A percentile compares a stretch with the other conserved stretches of the same genome.
phyloP scores from a whole-genome alignment of 345 rosid genomes.

The Angophora floribunda region DNA sequence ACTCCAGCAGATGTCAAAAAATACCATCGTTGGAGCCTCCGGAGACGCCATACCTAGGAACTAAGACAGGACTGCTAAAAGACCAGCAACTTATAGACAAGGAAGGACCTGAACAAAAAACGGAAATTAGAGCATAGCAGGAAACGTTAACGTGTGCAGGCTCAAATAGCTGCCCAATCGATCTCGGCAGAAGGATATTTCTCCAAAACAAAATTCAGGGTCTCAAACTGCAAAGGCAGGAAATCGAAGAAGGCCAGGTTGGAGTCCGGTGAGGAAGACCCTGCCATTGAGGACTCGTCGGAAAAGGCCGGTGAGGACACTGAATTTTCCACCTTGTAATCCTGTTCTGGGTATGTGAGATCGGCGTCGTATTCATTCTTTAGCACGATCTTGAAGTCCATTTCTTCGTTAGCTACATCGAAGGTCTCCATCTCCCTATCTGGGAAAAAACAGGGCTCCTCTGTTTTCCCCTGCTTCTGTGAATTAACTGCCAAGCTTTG shows the following conservation, averaged over 20 bases:
- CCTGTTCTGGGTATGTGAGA: constrained; percentile 5
- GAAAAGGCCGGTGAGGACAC: constrained; percentile 21
- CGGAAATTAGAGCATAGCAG: neutral
- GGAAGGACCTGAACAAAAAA: neutral
- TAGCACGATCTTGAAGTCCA: neutral
- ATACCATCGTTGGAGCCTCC: neutral
- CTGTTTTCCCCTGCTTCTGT: constrained; percentile 43
- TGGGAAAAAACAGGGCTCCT: constrained; percentile 6
- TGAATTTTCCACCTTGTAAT: constrained; percentile 17
- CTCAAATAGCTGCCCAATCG: constrained; percentile 67
- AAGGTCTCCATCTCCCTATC: neutral
- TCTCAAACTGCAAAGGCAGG: constrained; percentile 25
- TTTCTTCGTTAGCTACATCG: neutral
- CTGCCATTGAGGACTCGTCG: constrained; percentile 41
- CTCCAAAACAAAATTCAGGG: constrained; percentile 38
- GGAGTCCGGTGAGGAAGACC: constrained; percentile 62
- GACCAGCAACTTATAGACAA: neutral
- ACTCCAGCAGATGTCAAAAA: neutral
- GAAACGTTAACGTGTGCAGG: neutral
- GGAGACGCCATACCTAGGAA: neutral
- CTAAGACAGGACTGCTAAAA: neutral
- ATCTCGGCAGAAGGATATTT: constrained; percentile 82
- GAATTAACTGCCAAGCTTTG: constrained; percentile 30
- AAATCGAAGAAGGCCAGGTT: constrained; percentile 42
- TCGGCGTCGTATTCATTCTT: constrained; percentile 9